Conservation (phyloP, 1,284 basidiomycete genomes). For the Cystobasidium sp. region DNA sequence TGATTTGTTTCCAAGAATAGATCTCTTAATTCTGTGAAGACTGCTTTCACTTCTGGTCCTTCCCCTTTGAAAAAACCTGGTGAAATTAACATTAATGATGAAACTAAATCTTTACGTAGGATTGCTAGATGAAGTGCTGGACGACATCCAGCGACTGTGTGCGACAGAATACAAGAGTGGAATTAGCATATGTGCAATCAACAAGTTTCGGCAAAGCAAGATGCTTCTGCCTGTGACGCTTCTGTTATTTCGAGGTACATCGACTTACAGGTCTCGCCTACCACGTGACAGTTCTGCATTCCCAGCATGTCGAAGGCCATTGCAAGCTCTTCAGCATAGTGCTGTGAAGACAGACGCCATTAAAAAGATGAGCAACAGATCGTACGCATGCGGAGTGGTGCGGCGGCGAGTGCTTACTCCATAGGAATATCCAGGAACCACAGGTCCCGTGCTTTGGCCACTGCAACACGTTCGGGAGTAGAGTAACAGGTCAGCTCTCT, state of each 20-base stretch:
- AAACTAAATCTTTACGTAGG: constrained; percentile 24
- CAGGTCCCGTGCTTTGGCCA: constrained; percentile 20
- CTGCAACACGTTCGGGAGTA: not conserved
- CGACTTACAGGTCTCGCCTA: constrained; percentile 41
- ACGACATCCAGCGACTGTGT: constrained; percentile 25
- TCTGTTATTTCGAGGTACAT: not conserved
- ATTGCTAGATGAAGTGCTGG: constrained; percentile 33
- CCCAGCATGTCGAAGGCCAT: constrained; percentile 32
- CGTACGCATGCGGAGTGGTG: too few relatives aligned
- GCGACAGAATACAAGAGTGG: not conserved
- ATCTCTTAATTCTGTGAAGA: constrained; percentile 32
- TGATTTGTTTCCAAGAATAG: constrained; percentile 24
- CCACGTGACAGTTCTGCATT: constrained; percentile 28
- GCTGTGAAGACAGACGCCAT: not conserved
- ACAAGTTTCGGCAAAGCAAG: not conserved
- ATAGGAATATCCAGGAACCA: constrained; percentile 18
- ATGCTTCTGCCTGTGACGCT: not conserved
- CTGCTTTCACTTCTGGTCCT: constrained; percentile 19
- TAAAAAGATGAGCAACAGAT: too few relatives aligned
- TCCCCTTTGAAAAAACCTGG: constrained; percentile 31
- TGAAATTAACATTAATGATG: constrained; percentile 35
- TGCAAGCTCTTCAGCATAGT: constrained; percentile 23
- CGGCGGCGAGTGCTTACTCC: too few relatives aligned
- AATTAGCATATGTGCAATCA: not conserved
- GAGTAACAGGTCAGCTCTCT: not conserved